Base-by-base conservation (phyloP, 768 basidiomycete genomes). In the Dentipellis sp. region DNA sequence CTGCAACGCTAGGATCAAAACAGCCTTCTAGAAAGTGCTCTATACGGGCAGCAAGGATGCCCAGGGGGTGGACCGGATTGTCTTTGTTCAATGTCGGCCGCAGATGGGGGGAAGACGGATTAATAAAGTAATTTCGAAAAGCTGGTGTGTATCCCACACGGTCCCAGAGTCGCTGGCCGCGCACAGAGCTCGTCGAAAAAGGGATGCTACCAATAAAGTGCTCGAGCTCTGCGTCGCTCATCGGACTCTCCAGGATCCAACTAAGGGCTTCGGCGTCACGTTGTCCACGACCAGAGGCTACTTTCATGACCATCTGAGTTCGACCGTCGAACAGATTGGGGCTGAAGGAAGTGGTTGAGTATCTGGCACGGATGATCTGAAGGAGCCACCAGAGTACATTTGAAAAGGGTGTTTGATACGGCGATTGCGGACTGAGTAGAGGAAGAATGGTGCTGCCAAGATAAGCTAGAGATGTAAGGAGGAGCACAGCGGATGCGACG, bases 211-310 rank as follows among this genome's bases (percentile, higher is more conserved):
- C 35, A 2, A 35, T 57, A 34, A 60, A 36, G 10, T 56, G 40
- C 21, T 60, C 59, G 50, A 60, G 47, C 16, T 60, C 57, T 29
- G 34, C 52, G 39, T 58, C 53, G n/a, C 50, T 47, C 40, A 39
- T 53, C 17, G 42, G 42, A 21, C 42, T 53, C 17, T 46, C 42
- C 10, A 53, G 10, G 38, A 60, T 34, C 59, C 59, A 58, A 21
- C 29, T 14, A 37, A 60, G 53, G 36, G 59, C 56, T 14, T 39
- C 53, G 12, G 51, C 56, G n/a, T 60, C 59, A 14, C 59, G 59
- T 22, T 45, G 29, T 21, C 42, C 48, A n/a, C 59, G 59, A 3
- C n/a, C 35, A 3, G 16, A 16, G 3, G 39, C 36, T 22, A 55
- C 22, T 45, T 58, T 38, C 59, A 60, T 58, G 10, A 53, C 59